These are phyloP conservation scores for Skeletonema tropicum DNA, from an alignment of 108 stramenopile species.

Conservation along the genomic window DNA sequence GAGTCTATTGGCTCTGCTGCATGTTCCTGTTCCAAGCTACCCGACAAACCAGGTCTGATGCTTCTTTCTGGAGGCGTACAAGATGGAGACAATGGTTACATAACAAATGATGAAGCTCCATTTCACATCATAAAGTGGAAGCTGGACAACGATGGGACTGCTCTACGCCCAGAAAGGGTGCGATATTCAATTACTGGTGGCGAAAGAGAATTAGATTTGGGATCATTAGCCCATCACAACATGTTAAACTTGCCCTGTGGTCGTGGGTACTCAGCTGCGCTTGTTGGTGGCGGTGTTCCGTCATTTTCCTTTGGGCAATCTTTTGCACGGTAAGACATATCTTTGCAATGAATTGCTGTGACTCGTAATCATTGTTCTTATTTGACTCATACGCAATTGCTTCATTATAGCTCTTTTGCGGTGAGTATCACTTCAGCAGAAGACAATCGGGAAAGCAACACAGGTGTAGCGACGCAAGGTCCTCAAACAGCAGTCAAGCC, in stretches of 20 bases:
- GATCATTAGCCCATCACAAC: slow-evolving; percentile 62
- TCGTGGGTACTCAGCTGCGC: slow-evolving; percentile 18
- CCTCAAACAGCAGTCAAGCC: background rate
- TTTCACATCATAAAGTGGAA: slow-evolving; percentile 6
- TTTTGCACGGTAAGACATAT: slow-evolving; percentile 60
- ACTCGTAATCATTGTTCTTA: background rate
- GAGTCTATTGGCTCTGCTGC: background rate
- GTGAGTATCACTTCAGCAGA: background rate
- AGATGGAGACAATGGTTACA: background rate
- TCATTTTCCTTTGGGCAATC: slow-evolving; percentile 82
- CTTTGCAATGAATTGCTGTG: background rate
- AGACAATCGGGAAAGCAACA: background rate
- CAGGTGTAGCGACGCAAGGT: background rate
- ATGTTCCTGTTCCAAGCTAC: background rate
- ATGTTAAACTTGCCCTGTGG: slow-evolving; percentile 38
- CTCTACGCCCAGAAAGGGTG: slow-evolving; percentile 4
- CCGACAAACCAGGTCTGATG: background rate
- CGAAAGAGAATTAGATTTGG: slow-evolving; percentile 49
- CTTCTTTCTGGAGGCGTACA: background rate
- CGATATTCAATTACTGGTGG: background rate
- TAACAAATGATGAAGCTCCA: slow-evolving; percentile 1
- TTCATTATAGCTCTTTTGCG: background rate
- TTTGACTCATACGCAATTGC: background rate
- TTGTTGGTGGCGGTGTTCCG: slow-evolving; percentile 77
- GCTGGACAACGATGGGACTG: background rate